Evolutionary conservation across 192 early-diverging fungal genomes (phyloP).

Genomic region (Backusella luteola): DNA sequence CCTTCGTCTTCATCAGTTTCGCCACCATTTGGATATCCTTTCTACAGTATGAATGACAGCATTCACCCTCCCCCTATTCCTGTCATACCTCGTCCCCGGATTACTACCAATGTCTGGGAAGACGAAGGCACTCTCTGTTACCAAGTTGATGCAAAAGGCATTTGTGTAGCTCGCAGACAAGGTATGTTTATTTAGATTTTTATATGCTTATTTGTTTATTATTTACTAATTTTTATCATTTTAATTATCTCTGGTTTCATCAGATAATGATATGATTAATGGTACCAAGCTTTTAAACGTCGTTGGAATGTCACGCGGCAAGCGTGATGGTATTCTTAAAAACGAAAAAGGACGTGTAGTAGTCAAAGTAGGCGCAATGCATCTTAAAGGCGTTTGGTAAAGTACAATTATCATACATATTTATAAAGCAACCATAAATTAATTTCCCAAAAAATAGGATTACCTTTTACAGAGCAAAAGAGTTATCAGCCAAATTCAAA

Average conservation of each 20-base stretch:
- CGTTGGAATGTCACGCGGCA: constrained; percentile 82
- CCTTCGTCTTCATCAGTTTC: neutral
- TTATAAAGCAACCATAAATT: constrained; percentile 7
- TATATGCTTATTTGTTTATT: neutral
- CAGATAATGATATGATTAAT: constrained; percentile 84
- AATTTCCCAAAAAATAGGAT: constrained; percentile 40
- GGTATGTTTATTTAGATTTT: constrained; percentile 36
- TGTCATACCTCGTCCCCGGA: constrained; percentile 33
- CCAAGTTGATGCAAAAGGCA: constrained; percentile 76
- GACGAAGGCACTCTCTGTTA: constrained; percentile 78
- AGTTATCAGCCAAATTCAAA: constrained; percentile 67
- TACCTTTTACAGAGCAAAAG: constrained; percentile 61
- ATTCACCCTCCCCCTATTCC: neutral
- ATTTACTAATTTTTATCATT: constrained; percentile 23
- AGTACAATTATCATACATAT: constrained; percentile 8
- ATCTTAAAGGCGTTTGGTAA: constrained; percentile 84
- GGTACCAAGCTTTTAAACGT: constrained; percentile 85
- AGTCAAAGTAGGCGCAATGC: constrained; percentile 83
- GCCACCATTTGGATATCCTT: neutral
- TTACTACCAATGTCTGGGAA: constrained; percentile 78
- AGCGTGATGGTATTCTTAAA: constrained; percentile 82
- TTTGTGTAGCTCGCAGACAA: constrained; percentile 76
- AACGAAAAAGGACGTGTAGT: constrained; percentile 83
- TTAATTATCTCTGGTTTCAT: constrained; percentile 3
- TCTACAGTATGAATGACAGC: neutral